Conservation (phyloP, 129 eudicot species). For the Lactuca saligna region DNA sequence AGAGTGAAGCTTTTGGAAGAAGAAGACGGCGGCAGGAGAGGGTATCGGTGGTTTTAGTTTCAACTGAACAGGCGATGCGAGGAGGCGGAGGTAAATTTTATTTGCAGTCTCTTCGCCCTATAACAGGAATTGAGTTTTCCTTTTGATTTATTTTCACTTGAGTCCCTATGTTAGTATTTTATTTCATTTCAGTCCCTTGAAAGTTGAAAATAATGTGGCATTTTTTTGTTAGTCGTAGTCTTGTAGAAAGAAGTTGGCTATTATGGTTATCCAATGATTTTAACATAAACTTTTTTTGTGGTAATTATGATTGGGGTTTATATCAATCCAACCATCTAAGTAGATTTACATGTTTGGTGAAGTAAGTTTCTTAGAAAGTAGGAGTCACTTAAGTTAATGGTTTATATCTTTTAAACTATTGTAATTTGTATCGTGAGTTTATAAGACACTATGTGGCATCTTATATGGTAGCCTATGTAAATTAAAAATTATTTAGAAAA, state of each 20-base stretch:
- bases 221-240: not conserved
- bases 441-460: too few relatives aligned
- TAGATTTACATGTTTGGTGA: too few relatives aligned
- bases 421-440: too few relatives aligned
- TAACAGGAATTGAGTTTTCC: not conserved
- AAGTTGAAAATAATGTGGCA: not conserved
- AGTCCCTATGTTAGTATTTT: not conserved
- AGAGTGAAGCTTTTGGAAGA: not conserved
- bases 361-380: too few relatives aligned
- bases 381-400: too few relatives aligned
- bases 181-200: slow-evolving; percentile 1
- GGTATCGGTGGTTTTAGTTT: slow-evolving; percentile 2
- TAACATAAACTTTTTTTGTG: not conserved
- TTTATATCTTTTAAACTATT: too few relatives aligned
- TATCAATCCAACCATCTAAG: not conserved
- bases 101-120: slow-evolving; percentile 20
- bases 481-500: too few relatives aligned
- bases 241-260: not conserved
- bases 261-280: not conserved
- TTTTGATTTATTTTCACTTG: not conserved
- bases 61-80: not conserved
- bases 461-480: too few relatives aligned
- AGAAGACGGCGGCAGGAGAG: slow-evolving; percentile 8
- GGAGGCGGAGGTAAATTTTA: not conserved
- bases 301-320: not conserved